These are phyloP conservation scores for Coriolopsis trogii DNA, from an alignment of 1,284 basidiomycete species.

Conservation along the genomic window DNA sequence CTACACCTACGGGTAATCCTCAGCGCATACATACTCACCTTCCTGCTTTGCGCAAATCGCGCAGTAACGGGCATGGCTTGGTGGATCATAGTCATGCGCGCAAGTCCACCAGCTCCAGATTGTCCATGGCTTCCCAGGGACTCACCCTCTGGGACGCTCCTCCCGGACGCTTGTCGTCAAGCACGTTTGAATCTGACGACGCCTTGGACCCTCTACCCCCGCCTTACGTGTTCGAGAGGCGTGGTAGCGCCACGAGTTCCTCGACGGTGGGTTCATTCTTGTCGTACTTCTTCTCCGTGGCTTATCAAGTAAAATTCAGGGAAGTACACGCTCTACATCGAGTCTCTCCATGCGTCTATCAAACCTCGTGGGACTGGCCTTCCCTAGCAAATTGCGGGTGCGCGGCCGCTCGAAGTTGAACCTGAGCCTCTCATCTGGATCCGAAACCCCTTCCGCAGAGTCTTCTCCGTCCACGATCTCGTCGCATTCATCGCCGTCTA, in stretches of 20 bases:
- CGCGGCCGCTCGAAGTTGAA: constrained; percentile 32
- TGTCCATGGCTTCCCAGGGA: constrained; percentile 5
- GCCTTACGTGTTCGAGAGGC: constrained; percentile 30
- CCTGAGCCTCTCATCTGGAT: constrained; percentile 24
- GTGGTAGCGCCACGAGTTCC: constrained; percentile 31
- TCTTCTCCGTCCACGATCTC: constrained; percentile 29
- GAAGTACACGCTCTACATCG: constrained; percentile 24
- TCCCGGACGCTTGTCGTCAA: too few species aligned
- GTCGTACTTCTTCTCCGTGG: neutral
- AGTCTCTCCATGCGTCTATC: constrained; percentile 28
- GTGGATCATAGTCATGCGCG: constrained; percentile 11
- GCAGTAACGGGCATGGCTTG: constrained; percentile 25
- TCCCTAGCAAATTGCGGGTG: constrained; percentile 24
- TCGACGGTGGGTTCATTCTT: constrained; percentile 24
- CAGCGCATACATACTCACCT: constrained; percentile 30
- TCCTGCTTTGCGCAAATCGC: constrained; percentile 31
- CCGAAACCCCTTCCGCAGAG: constrained; percentile 21
- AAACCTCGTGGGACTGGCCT: constrained; percentile 21
- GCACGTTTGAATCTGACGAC: constrained; percentile 4
- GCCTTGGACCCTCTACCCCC: constrained; percentile 16
- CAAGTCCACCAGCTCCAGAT: neutral
- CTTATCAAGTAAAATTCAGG: constrained; percentile 12
- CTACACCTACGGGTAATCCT: constrained; percentile 12
- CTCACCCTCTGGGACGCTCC: constrained; percentile 6
- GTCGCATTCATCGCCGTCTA: constrained; percentile 21